Evolutionary conservation across 2,329 filamentous ascomycete species (phyloP).

Genomic region (Aspergillus flavus): DNA sequence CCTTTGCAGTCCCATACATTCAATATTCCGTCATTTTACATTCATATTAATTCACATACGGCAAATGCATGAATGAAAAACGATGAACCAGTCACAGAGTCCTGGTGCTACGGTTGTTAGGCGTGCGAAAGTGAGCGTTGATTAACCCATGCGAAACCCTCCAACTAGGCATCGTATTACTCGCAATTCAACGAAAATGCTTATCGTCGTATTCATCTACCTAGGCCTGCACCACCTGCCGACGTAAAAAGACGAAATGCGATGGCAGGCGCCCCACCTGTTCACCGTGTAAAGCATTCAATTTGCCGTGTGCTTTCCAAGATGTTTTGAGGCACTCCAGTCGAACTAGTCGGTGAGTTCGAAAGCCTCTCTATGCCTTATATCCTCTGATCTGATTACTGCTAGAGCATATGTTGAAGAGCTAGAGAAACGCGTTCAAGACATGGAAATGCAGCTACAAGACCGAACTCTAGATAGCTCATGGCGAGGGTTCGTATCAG

Average conservation of each 20-base stretch:
- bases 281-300: conserved; percentile 13
- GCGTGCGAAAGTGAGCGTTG: conserved; percentile 1
- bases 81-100: not conserved
- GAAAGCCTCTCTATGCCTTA: not conserved
- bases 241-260: conserved; percentile 16
- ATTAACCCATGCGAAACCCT: not conserved
- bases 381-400: not conserved
- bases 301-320: conserved; percentile 11
- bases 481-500: no score
- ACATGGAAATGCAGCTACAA: conserved; percentile 14
- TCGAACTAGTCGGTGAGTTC: conserved; percentile 6
- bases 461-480: not conserved
- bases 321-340: conserved; percentile 3
- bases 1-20: not conserved
- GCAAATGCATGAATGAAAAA: not conserved
- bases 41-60: not conserved
- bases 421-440: conserved; percentile 13
- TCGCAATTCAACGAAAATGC: not conserved
- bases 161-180: not conserved
- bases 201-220: not conserved
- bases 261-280: conserved; percentile 15
- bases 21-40: not conserved
- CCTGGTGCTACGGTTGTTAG: not conserved
- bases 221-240: conserved; percentile 17
- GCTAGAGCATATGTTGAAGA: conserved; percentile 13